A percentile compares a stretch with the other conserved stretches of the same genome.
phyloP scores from a whole-genome alignment of 495 filamentous ascomycete genomes.

The Penicillium alfredii region DNA sequence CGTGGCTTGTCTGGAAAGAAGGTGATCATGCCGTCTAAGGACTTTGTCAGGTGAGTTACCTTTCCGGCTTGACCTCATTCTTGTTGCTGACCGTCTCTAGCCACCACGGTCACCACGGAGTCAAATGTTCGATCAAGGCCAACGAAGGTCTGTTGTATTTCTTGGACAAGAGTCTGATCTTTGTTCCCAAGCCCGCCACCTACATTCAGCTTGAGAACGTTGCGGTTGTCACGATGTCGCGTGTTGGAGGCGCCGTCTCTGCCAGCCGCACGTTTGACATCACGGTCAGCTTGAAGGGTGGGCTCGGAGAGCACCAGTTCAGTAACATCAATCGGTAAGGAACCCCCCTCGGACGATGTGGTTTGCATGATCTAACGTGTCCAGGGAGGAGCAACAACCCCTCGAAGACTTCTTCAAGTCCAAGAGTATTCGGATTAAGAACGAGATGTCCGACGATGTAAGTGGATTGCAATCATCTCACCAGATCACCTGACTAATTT shows the following conservation, averaged over 20 bases:
- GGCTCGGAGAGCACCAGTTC: conserved; percentile 80
- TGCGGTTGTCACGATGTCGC: conserved; percentile 84
- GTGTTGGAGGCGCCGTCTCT: conserved; percentile 88
- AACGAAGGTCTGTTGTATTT: conserved; percentile 97
- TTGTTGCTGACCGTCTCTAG: conserved; percentile 32
- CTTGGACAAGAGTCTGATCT: conserved; percentile 97
- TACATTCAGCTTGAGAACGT: conserved; percentile 93
- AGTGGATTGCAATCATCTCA: no score
- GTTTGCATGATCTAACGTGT: conserved; percentile 1
- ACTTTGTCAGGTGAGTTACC: conserved; percentile 63
- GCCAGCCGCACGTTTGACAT: conserved; percentile 97
- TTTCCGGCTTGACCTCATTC: neutral
- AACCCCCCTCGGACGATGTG: neutral
- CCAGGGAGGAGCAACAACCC: conserved; percentile 84
- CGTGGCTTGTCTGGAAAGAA: conserved; percentile 90
- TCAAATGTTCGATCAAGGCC: conserved; percentile 99
- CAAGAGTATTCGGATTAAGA: conserved; percentile 91
- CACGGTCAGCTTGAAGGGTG: conserved; percentile 76
- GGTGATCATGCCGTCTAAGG: conserved; percentile 85
- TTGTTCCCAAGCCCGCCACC: conserved; percentile 95
- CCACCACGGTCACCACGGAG: conserved; percentile 88
- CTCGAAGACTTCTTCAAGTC: conserved; percentile 93
- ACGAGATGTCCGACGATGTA: conserved; percentile 78
- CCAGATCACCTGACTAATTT: no score
- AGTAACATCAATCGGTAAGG: conserved; percentile 92